Evolutionary conservation across 495 filamentous ascomycete genomes (phyloP), one percentile per base, ranked within the genome.

Genomic region (Penicillium robsamsonii): DNA sequence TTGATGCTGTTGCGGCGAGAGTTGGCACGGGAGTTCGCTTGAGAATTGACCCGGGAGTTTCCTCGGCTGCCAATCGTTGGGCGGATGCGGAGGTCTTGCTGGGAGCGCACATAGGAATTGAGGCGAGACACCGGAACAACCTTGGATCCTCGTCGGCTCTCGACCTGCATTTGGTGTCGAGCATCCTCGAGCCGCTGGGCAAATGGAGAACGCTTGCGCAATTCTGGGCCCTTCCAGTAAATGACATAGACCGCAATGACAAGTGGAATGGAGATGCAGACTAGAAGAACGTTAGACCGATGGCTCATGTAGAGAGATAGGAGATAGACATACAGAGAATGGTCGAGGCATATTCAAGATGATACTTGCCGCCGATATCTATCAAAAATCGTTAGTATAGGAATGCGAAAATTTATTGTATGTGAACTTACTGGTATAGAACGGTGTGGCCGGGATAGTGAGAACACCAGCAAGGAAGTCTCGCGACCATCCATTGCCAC

Each of bases 381-480:
- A 58, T 46, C 33, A 45, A 67, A 15, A 59, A 10, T 18, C 9
- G 50, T 58, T 50, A 27, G 25, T 20, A 51, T 33, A 35, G 52
- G 30, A 53, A 18, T 25, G 31, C n/a, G 27, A 6, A 33, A 24
- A 15, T 7, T 45, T 8, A 5, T 38, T 15, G 25, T 18, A 43
- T 18, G 25, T 20, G n/a, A 66, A 74, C 73, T 67, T 58, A 75
- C 70, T 81, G 17, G 65, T 48, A 50, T 73, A 88, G 74, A 87
- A 91, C 5, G 88, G 89, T 0, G 84, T 89, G 0, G 89, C 88
- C 1, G 83, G 84, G 37, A 90, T 78, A 11, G 89, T 91, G 30
- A 90, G 75, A 8, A 90, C 79, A 76, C 90, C 90, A 51, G 90
- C 90, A 11, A 95, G 73, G 73, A 95, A 89, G 68, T 95, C 90